phyloP scores from a whole-genome alignment of 2,329 filamentous ascomycete genomes.

The Curvularia sp. region DNA sequence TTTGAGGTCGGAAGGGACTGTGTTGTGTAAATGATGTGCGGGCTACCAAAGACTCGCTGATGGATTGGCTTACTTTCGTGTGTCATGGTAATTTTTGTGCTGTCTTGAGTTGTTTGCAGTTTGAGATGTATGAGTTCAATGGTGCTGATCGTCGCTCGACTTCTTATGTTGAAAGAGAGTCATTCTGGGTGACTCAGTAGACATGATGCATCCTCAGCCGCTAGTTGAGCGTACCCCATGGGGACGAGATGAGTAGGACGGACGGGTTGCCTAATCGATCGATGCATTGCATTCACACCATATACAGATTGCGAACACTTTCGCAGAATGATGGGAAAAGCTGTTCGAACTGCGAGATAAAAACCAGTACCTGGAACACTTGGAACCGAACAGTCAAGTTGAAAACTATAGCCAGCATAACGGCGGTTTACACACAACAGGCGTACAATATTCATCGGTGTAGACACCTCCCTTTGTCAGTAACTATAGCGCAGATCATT shows the following conservation, averaged over 20 bases:
- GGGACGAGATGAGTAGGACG: not conserved
- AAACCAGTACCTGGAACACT: not conserved
- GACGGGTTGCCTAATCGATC: not conserved
- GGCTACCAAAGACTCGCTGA: not conserved
- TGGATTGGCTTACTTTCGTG: not conserved
- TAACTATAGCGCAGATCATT: not conserved
- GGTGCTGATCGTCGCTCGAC: too few relatives aligned
- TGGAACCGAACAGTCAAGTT: not conserved
- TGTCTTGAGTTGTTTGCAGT: not conserved
- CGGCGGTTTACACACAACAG: not conserved
- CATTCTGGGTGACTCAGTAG: not conserved
- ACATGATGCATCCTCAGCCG: not conserved
- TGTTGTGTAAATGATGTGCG: not conserved
- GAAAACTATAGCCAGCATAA: not conserved
- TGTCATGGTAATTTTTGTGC: not conserved
- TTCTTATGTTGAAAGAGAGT: not conserved
- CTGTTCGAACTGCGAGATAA: too few relatives aligned
- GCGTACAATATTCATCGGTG: not conserved
- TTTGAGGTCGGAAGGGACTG: conserved; percentile 33
- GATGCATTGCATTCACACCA: not conserved
- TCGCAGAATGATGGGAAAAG: not conserved
- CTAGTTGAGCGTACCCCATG: not conserved
- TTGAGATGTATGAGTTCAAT: not conserved
- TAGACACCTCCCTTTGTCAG: not conserved
- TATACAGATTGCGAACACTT: not conserved